A percentile compares a stretch with the other conserved stretches of the same genome.
Conservation (phyloP, 164 flowering plant species). For the Akebia trifoliata region DNA sequence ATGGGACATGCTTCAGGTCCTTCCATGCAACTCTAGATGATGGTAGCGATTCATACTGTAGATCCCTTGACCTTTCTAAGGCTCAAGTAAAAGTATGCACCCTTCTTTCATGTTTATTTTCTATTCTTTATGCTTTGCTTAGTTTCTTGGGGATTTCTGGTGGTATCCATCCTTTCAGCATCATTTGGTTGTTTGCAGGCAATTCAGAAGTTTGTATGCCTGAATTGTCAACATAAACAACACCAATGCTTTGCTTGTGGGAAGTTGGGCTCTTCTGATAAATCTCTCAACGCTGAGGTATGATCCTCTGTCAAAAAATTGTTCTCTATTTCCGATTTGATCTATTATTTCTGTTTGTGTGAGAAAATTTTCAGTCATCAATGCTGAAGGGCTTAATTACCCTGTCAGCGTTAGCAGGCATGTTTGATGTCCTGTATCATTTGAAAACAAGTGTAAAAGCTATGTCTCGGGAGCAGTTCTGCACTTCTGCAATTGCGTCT, state of each 20-base stretch:
- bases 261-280: slow-evolving; percentile 68
- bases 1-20: slow-evolving; percentile 78
- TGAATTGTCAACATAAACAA: slow-evolving; percentile 60
- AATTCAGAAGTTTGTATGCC: slow-evolving; percentile 41
- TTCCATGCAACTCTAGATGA: slow-evolving; percentile 67
- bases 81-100: slow-evolving; percentile 48
- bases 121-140: background rate
- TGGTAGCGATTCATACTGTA: slow-evolving; percentile 51
- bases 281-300: slow-evolving; percentile 63
- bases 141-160: background rate
- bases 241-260: slow-evolving; percentile 89
- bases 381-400: background rate
- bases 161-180: background rate
- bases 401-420: background rate
- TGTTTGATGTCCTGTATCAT: background rate
- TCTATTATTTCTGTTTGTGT: background rate
- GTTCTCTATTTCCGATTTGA: background rate
- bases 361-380: background rate
- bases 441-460: background rate
- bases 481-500: background rate
- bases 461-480: background rate
- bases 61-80: slow-evolving; percentile 47
- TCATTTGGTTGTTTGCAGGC: slow-evolving; percentile 37
- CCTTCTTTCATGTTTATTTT: background rate
- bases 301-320: background rate